Evolutionary conservation across 1,284 basidiomycete genomes (phyloP), one percentile per base, ranked within the genome.

Genomic region (Ustilago nuda): DNA sequence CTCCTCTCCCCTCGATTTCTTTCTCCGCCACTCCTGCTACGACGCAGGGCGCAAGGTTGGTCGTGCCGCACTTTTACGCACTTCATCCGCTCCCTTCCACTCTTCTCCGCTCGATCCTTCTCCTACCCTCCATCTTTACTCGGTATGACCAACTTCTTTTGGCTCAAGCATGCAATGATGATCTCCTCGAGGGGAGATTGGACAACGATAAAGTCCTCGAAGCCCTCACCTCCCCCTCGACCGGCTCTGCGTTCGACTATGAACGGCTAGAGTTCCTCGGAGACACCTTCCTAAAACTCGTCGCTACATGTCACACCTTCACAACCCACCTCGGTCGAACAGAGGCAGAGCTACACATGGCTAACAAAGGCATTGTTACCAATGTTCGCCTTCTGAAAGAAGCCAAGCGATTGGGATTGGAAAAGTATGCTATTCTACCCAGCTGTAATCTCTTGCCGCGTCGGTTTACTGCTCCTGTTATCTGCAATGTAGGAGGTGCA

Each of bases 181-280:
- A 12, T 0, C 41, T 80, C n/a, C 72, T 81, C 50, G 8, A 17
- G 3, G 17, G 30, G 3, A 19, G 41, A 7, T 57, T 80, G 3
- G 36, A 66, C 7, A 53, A 41, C 33, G 63, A 71, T 13, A 17
- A 58, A 2, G 50, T 76, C 17, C 56, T 75, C 15, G 61, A 70
- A 43, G 80, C 80, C 17, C 52, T 81, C 4, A 73, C 72, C 4
- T 41, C 45, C 4, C 76, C 79, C 1, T 39, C 61, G 0, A 65
- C 69, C 8, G 43, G 54, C 0, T 54, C 39, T 11, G 46, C n/a
- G 8, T 61, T 66, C 57, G 64, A 79, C 12, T 81, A 82, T 43
- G 69, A 82, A 58, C 52, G 70, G 30, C 51, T 79, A 23, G 79
- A 81, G 56, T 82, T 81, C 33, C 39, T 79, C 7, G 81, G 81